phyloP scores from a whole-genome alignment of 495 filamentous ascomycete genomes.

The Oidiodendron maius region DNA sequence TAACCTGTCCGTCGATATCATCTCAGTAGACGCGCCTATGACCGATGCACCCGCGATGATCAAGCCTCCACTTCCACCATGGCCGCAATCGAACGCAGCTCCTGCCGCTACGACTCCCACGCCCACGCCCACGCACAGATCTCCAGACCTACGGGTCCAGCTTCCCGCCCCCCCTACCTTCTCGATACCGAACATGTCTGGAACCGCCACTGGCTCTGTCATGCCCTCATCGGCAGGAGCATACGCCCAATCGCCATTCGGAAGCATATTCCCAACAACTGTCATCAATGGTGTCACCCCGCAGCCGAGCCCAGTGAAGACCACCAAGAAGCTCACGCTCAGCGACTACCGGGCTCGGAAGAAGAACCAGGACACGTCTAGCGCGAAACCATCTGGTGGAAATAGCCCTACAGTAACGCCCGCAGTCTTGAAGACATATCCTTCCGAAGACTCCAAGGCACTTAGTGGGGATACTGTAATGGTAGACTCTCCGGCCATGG shows the following conservation, averaged over 20 bases:
- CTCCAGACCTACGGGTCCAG: slow-evolving; percentile 43
- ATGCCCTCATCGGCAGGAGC: slow-evolving; percentile 39
- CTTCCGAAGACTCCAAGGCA: slow-evolving; percentile 18
- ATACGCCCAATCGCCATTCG: slow-evolving; percentile 47
- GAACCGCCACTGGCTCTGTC: slow-evolving; percentile 12
- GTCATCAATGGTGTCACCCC: slow-evolving; percentile 37
- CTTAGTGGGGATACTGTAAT: slow-evolving; percentile 11
- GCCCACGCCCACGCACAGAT: slow-evolving; percentile 1
- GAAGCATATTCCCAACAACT: slow-evolving; percentile 25
- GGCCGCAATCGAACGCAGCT: slow-evolving; percentile 4
- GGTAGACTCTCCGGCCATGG: slow-evolving; percentile 15
- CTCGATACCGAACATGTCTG: slow-evolving; percentile 25
- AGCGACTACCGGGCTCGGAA: slow-evolving; percentile 61
- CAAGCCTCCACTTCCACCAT: slow-evolving; percentile 22
- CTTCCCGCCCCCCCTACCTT: slow-evolving; percentile 38
- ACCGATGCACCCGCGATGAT: slow-evolving; percentile 17
- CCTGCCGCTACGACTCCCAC: background rate
- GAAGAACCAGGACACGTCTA: slow-evolving; percentile 29
- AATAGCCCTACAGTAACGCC: slow-evolving; percentile 13
- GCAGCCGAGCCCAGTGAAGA: slow-evolving; percentile 53
- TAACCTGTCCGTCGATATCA: slow-evolving; percentile 12
- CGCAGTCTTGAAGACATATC: slow-evolving; percentile 12
- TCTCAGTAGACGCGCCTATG: slow-evolving; percentile 13
- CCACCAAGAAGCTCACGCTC: slow-evolving; percentile 64
- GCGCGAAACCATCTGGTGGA: slow-evolving; percentile 8